phyloP scores from a whole-genome alignment of 2,329 filamentous ascomycete species.

The Coniella vitis region DNA sequence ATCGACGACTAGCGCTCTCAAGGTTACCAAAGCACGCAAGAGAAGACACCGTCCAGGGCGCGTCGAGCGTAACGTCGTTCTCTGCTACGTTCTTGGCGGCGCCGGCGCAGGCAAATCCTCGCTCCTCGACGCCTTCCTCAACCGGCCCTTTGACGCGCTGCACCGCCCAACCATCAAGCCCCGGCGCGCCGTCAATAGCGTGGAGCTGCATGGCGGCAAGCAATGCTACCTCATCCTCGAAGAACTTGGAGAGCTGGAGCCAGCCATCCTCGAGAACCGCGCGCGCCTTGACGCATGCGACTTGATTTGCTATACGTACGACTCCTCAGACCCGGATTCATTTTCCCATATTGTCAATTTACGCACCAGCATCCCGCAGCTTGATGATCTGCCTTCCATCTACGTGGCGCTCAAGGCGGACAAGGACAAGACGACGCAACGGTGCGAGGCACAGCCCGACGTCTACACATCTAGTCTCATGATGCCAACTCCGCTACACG shows the following conservation, averaged over 20 bases:
- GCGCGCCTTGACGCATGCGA: slow-evolving; percentile 89
- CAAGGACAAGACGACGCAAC: slow-evolving; percentile 92
- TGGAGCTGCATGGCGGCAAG: slow-evolving; percentile 90
- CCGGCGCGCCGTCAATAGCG: slow-evolving; percentile 87
- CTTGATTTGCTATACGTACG: slow-evolving; percentile 90
- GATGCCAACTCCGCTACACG: slow-evolving; percentile 88
- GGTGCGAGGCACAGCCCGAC: slow-evolving; percentile 84
- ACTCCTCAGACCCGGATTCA: slow-evolving; percentile 93
- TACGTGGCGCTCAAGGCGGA: slow-evolving; percentile 95
- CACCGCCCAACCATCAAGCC: slow-evolving; percentile 95
- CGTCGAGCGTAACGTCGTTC: slow-evolving; percentile 88
- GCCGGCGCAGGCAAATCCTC: slow-evolving; percentile 85
- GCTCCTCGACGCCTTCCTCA: slow-evolving; percentile 84
- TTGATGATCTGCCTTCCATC: slow-evolving; percentile 84
- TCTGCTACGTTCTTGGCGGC: slow-evolving; percentile 86
- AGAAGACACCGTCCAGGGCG: slow-evolving; percentile 72
- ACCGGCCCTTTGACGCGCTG: slow-evolving; percentile 72
- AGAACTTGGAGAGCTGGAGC: slow-evolving; percentile 91
- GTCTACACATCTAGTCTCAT: slow-evolving; percentile 78
- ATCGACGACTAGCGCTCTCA: slow-evolving; percentile 75
- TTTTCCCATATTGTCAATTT: slow-evolving; percentile 86
- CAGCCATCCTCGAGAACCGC: slow-evolving; percentile 87
- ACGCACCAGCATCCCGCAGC: slow-evolving; percentile 69
- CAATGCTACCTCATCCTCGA: slow-evolving; percentile 96
- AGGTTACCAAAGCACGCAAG: slow-evolving; percentile 88